Percentiles rank a stretch among this genome's conserved stretches.
Conservation (phyloP, 192 early-diverging fungal species). For the Backusella morwellensis region DNA sequence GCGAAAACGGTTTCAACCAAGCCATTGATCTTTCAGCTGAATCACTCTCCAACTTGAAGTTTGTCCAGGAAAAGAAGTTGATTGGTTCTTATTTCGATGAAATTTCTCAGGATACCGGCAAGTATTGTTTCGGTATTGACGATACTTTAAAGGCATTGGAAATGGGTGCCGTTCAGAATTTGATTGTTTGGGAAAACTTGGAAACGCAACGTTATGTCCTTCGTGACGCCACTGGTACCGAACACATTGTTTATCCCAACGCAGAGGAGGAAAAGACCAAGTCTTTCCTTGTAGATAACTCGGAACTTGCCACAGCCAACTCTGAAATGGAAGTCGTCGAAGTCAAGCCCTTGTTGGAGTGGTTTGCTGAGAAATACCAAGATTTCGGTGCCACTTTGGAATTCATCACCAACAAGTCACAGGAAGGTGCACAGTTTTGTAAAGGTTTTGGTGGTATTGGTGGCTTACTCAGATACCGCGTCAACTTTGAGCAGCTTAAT, state of each 20-base stretch:
- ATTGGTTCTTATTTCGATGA: constrained; percentile 96
- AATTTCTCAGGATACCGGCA: constrained; percentile 95
- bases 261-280: constrained; percentile 85
- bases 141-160: constrained; percentile 97
- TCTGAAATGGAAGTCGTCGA: constrained; percentile 83
- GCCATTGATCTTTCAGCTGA: constrained; percentile 94
- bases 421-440: constrained; percentile 97
- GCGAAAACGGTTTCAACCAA: constrained; percentile 99
- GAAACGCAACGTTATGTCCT: constrained; percentile 77
- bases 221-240: constrained; percentile 67
- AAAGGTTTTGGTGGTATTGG: constrained; percentile 98
- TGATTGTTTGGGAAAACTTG: constrained; percentile 97
- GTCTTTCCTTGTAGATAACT: constrained; percentile 59
- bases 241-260: constrained; percentile 70
- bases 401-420: constrained; percentile 94
- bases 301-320: constrained; percentile 26
- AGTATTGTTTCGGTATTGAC: constrained; percentile 93
- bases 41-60: constrained; percentile 93
- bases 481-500: constrained; percentile 69
- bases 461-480: constrained; percentile 78
- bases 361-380: constrained; percentile 98
- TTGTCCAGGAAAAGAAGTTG: constrained; percentile 98
- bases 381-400: constrained; percentile 93
- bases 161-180: constrained; percentile 96
- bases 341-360: constrained; percentile 86